Evolutionary conservation across 129 eudicot genomes (phyloP).

Genomic region (Flaveria bidentis): DNA sequence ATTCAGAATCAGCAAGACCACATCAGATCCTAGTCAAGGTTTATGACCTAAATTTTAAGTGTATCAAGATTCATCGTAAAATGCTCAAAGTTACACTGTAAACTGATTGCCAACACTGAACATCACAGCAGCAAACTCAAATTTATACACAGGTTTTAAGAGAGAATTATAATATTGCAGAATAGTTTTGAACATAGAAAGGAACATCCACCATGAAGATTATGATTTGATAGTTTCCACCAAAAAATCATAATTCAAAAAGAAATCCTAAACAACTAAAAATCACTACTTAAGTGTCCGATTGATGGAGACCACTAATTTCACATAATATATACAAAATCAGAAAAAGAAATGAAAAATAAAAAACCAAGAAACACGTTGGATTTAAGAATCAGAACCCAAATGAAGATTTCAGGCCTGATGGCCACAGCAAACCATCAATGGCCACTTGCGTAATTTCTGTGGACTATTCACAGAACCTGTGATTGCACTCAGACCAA

Average conservation of each 20-base stretch:
- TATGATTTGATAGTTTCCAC: background rate
- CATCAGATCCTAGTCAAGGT: background rate
- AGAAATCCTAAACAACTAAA: background rate
- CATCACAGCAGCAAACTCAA: background rate
- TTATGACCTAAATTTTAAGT: background rate
- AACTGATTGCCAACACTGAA: background rate
- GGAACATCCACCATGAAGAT: background rate
- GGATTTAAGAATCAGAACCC: too few species aligned
- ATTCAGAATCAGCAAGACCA: background rate
- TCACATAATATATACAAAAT: background rate
- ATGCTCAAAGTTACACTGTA: background rate
- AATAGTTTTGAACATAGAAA: background rate
- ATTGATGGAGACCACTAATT: background rate
- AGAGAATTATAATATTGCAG: background rate
- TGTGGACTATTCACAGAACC: too few species aligned
- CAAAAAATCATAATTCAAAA: background rate
- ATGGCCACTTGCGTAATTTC: too few species aligned
- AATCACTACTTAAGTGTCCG: too few species aligned
- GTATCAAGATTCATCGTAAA: background rate
- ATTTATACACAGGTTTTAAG: background rate
- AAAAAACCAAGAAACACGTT: too few species aligned
- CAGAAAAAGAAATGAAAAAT: too few species aligned
- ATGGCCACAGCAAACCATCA: too few species aligned
- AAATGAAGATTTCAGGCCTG: too few species aligned
- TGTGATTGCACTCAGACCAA: too few species aligned